Evolutionary conservation across 148 eudicot species (phyloP).

Genomic region (Rhododendron vialii): DNA sequence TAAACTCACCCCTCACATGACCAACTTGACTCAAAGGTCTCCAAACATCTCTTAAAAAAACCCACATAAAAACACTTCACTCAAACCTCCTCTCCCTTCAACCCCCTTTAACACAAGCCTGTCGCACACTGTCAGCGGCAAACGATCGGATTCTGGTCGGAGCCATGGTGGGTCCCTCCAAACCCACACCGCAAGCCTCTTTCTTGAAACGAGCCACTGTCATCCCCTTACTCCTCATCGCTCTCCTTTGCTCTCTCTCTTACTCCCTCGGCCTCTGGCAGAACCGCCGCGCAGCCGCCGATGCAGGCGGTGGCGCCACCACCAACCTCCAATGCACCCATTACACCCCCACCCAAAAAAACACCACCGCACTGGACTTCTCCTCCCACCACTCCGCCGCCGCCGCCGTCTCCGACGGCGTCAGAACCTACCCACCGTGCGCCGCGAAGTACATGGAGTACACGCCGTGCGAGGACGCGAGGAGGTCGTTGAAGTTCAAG

Average conservation of each 20-base stretch:
- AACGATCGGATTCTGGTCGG: too few species aligned
- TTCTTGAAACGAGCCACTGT: constrained; percentile 15
- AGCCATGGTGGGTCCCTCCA: constrained; percentile 37
- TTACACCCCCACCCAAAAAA: neutral
- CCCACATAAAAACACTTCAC: neutral
- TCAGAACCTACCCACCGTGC: constrained; percentile 41
- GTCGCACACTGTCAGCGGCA: neutral
- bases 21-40: neutral
- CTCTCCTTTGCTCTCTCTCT: constrained; percentile 40
- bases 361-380: constrained; percentile 31
- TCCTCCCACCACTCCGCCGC: constrained; percentile 39
- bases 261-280: constrained; percentile 52
- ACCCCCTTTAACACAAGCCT: neutral
- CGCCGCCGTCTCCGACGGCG: neutral
- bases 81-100: neutral
- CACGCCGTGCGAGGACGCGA: constrained; percentile 70
- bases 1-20: neutral
- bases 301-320: neutral
- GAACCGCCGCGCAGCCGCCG: constrained; percentile 12
- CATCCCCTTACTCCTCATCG: constrained; percentile 12
- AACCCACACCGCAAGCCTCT: constrained; percentile 22
- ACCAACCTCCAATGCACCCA: neutral
- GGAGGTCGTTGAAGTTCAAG: constrained; percentile 41
- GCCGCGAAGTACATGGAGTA: constrained; percentile 40
- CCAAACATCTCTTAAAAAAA: neutral